Percentiles rank a stretch among this genome's conserved stretches.
These are phyloP conservation scores for Delonix regia DNA, from an alignment of 306 rosid genomes.

Conservation along the genomic window DNA sequence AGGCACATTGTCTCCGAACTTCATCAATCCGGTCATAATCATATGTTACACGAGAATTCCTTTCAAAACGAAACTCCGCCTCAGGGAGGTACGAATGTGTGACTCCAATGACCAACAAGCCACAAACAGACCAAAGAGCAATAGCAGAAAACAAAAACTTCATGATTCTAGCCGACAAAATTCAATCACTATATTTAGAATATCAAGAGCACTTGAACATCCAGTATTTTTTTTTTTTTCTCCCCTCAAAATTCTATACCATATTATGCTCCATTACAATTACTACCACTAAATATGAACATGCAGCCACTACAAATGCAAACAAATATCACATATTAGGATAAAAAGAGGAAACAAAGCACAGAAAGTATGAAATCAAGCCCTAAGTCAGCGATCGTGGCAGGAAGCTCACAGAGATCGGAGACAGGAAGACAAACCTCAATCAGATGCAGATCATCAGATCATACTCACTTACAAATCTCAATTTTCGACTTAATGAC, in stretches of 20 bases:
- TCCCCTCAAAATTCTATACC: constrained; percentile 11
- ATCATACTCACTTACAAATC: not conserved
- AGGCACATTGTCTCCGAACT: constrained; percentile 68
- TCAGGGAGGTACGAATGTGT: constrained; percentile 47
- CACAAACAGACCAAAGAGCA: constrained; percentile 50
- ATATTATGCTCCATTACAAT: constrained; percentile 18
- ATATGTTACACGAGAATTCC: constrained; percentile 37
- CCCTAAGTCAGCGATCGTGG: not conserved
- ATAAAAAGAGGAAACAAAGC: constrained; percentile 14
- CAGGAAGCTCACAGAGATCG: not conserved
- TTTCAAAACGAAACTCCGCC: constrained; percentile 35
- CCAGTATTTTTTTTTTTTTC: constrained; percentile 15
- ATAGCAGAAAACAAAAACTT: constrained; percentile 48
- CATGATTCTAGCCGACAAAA: constrained; percentile 49
- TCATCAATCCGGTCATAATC: constrained; percentile 73
- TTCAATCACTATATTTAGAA: constrained; percentile 14
- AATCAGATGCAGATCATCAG: constrained; percentile 22
- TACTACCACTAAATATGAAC: not conserved
- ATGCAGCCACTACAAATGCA: constrained; percentile 19
- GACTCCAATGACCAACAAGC: constrained; percentile 49
- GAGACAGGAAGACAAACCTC: constrained; percentile 42
- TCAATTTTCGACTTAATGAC: not conserved
- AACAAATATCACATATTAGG: constrained; percentile 28
- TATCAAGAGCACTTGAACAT: constrained; percentile 8
- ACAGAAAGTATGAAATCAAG: constrained; percentile 15